A percentile compares a stretch with the other conserved stretches of the same genome.
Evolutionary conservation across 192 early-diverging fungal genomes (phyloP).

Genomic region (Tieghemiomyces parasiticus): DNA sequence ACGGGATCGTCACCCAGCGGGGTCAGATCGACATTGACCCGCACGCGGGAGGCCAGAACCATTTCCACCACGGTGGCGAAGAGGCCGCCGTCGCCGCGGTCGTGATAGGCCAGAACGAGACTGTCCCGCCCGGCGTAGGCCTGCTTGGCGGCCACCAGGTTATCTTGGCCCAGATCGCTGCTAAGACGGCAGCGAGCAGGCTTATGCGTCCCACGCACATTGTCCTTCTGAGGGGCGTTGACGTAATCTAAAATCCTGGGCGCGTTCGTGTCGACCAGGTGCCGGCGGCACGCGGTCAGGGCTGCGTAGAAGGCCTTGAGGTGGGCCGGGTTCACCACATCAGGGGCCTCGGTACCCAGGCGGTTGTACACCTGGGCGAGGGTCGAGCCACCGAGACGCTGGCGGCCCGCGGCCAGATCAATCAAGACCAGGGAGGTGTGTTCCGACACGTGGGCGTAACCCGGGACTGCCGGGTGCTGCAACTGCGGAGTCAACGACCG

Average conservation of each 20-base stretch:
- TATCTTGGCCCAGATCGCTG: background rate
- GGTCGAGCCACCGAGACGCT: slow-evolving; percentile 85
- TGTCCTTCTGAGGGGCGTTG: background rate
- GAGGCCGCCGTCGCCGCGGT: slow-evolving; percentile 96
- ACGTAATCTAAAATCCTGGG: slow-evolving; percentile 12
- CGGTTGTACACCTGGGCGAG: slow-evolving; percentile 87
- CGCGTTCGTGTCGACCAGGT: slow-evolving; percentile 15
- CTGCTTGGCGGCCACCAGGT: background rate
- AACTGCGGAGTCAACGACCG: slow-evolving; percentile 85
- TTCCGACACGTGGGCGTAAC: slow-evolving; percentile 14
- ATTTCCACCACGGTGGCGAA: slow-evolving; percentile 88
- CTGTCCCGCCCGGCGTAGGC: slow-evolving; percentile 18
- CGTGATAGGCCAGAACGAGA: slow-evolving; percentile 87
- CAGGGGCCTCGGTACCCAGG: slow-evolving; percentile 69
- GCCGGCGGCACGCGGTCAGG: slow-evolving; percentile 35
- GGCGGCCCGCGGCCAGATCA: slow-evolving; percentile 69
- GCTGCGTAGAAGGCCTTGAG: slow-evolving; percentile 69
- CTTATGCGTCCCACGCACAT: background rate
- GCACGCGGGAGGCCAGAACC: slow-evolving; percentile 89
- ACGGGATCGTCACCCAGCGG: slow-evolving; percentile 24
- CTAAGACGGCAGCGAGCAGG: too few relatives aligned
- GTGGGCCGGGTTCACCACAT: slow-evolving; percentile 55
- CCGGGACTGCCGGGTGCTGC: slow-evolving; percentile 22
- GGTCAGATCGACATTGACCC: slow-evolving; percentile 51
- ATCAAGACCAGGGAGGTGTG: slow-evolving; percentile 62